Conservation (phyloP, 768 basidiomycete species). For the Scleroderma bovista region DNA sequence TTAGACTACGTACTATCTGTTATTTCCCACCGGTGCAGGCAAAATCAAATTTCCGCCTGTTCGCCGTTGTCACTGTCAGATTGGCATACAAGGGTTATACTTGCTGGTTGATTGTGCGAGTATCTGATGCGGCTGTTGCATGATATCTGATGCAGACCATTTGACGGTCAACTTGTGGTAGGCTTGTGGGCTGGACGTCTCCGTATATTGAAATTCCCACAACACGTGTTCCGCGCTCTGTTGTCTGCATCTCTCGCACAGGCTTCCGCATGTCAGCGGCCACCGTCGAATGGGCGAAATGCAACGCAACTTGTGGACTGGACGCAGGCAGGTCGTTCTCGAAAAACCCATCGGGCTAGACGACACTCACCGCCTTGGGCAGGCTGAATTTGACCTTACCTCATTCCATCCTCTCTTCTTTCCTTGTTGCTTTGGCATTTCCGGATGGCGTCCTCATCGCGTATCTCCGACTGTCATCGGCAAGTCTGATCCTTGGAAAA, state of each 20-base stretch:
- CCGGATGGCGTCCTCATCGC: conserved; percentile 14
- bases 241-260: background rate
- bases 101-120: background rate
- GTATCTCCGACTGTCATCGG: conserved; percentile 16
- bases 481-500: conserved; percentile 20
- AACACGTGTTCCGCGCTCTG: conserved; percentile 1
- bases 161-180: background rate
- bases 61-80: background rate
- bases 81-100: background rate
- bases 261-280: background rate
- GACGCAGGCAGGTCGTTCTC: background rate
- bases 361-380: background rate
- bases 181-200: background rate
- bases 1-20: background rate
- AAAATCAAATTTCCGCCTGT: background rate
- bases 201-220: background rate
- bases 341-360: background rate
- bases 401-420: conserved; percentile 20
- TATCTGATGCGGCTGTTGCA: background rate
- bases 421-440: conserved; percentile 25
- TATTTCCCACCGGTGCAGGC: background rate
- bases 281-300: too few relatives aligned
- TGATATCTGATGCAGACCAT: conserved; percentile 2
- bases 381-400: conserved; percentile 27
- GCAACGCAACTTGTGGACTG: background rate